Conservation (phyloP, 1,284 basidiomycete species). For the Prillingera fragicola region DNA sequence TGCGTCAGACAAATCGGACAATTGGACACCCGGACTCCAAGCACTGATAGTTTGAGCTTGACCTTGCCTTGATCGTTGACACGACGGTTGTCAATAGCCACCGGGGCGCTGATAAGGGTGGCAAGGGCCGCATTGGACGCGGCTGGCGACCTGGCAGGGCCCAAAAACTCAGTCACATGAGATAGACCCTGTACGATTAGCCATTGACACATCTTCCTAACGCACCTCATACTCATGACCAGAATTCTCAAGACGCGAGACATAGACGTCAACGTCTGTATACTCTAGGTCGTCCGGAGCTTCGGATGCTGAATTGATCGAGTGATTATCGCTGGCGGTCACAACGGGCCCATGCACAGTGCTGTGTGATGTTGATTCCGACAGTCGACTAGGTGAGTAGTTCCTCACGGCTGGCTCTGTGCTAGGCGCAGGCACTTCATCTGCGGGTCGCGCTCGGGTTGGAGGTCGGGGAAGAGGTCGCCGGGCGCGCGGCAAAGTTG, state of each 20-base stretch:
- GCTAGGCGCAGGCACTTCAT: too few relatives aligned
- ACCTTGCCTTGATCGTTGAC: conserved; percentile 64
- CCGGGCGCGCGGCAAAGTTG: too few relatives aligned
- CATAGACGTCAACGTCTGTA: conserved; percentile 60
- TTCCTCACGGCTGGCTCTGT: too few relatives aligned
- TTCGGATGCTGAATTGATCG: too few relatives aligned
- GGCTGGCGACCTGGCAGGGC: conserved; percentile 50
- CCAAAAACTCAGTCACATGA: conserved; percentile 60
- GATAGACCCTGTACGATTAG: conserved; percentile 57
- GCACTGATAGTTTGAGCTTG: conserved; percentile 67
- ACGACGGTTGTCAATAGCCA: conserved; percentile 63
- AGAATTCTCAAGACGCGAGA: conserved; percentile 53
- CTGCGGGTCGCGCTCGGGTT: too few relatives aligned
- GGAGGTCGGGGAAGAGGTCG: too few relatives aligned
- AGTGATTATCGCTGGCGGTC: too few relatives aligned
- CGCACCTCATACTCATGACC: conserved; percentile 60
- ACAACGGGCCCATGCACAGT: too few relatives aligned
- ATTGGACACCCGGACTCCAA: conserved; percentile 67
- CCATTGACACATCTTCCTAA: too few relatives aligned
- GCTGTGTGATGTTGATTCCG: too few relatives aligned
- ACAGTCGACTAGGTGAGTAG: too few relatives aligned
- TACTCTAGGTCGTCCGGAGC: too few relatives aligned
- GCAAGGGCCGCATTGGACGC: conserved; percentile 39
- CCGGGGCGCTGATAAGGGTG: conserved; percentile 55
- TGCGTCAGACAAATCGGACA: conserved; percentile 74